Evolutionary conservation across 768 basidiomycete genomes (phyloP), one percentile per base, ranked within the genome.

Genomic region (Termitomyces sp.): DNA sequence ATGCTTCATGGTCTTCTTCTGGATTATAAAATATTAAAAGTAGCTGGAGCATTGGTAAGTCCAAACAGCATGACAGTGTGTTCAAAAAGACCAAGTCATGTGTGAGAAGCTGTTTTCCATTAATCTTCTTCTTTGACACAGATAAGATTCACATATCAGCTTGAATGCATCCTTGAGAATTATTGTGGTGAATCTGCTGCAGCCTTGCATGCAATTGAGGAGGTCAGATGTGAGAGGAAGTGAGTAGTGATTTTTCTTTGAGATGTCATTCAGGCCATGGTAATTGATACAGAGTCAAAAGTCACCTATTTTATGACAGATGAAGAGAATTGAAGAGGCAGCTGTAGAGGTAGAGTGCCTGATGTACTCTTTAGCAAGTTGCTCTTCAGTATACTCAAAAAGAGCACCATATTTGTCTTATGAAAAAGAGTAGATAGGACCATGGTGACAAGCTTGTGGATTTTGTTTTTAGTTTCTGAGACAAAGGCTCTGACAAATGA

Each of bases 101-200:
- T 74, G 3, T 62, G 27, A 63, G 78, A 78, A 0, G 70, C 74
- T 1, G 76, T 77, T 56, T 78, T 79, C 70, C 69, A 72, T 63
- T 77, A 66, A 45, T 77, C 64, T 0, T 73, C 73, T 14, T 68
- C 62, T 4, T 63, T 61, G 41, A 79, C 71, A 0, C 68, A 60
- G n/a, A 79, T 54, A 3, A 68, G 67, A 53, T 72, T 66, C n/a
- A n/a, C n/a, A n/a, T n/a, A n/a, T n/a, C n/a, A n/a, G n/a, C n/a
- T n/a, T n/a, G 54, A 71, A 79, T 1, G 69, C 69, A 32, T 63
- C 51, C n/a, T 65, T 60, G 11, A 78, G 68, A 54, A 78, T 70
- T 47, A 78, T 65, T 14, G 64, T 59, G 2, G 66, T 62, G 41
- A 68, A 73, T 2, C 67, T 30, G 56, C 58, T 56, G 39, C 64